Evolutionary conservation across 225 moss, liverwort and hornwort species (phyloP).

Genomic region (Physcomitrellopsis africana): DNA sequence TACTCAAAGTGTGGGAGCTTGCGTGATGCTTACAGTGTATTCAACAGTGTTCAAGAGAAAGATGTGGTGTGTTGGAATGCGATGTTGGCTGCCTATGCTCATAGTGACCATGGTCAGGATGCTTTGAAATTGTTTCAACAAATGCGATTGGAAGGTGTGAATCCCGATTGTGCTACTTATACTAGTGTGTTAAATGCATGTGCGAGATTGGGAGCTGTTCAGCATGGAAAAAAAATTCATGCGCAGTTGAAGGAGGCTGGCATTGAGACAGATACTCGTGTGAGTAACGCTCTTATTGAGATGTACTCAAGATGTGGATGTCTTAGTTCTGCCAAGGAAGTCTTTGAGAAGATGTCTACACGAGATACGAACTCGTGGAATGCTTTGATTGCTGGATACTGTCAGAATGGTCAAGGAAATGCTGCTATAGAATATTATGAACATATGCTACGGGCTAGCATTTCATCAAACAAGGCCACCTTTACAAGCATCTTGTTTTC

Average conservation of each 20-base stretch:
- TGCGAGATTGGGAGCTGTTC: slow-evolving; percentile 46
- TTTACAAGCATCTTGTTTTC: slow-evolving; percentile 46
- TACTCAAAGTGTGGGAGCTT: slow-evolving; percentile 64
- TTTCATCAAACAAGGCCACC: slow-evolving; percentile 37
- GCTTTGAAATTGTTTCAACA: slow-evolving; percentile 46
- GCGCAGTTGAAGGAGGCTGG: slow-evolving; percentile 37
- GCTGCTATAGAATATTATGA: slow-evolving; percentile 37
- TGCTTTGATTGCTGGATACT: slow-evolving; percentile 48
- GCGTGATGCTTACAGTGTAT: slow-evolving; percentile 49
- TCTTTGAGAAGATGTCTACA: slow-evolving; percentile 49
- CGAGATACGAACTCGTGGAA: slow-evolving; percentile 56
- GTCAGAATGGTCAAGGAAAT: slow-evolving; percentile 35
- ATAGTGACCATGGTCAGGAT: slow-evolving; percentile 34
- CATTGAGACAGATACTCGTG: slow-evolving; percentile 37
- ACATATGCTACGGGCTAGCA: slow-evolving; percentile 36
- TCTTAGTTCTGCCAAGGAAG: slow-evolving; percentile 36
- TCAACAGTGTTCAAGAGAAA: slow-evolving; percentile 33
- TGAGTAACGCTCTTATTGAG: slow-evolving; percentile 57
- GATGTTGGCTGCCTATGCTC: slow-evolving; percentile 50
- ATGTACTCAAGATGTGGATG: slow-evolving; percentile 65
- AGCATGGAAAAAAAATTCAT: slow-evolving; percentile 50
- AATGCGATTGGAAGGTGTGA: slow-evolving; percentile 44
- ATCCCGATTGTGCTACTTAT: slow-evolving; percentile 47
- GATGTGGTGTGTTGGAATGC: slow-evolving; percentile 64
- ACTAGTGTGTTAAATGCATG: slow-evolving; percentile 43